phyloP scores from a whole-genome alignment of 73 alveolate species.

The Paramecium sexaurelia region DNA sequence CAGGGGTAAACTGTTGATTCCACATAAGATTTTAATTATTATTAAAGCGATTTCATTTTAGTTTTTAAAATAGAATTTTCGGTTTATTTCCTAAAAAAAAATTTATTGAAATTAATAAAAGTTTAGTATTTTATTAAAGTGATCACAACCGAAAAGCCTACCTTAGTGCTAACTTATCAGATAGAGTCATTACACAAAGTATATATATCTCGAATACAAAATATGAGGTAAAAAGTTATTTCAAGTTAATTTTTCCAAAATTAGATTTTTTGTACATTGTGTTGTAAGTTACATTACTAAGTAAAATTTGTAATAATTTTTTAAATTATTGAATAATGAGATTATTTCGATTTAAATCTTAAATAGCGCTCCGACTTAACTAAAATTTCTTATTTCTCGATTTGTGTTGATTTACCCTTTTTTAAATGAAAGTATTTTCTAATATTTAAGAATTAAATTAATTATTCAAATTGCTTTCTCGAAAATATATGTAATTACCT shows the following conservation, averaged over 20 bases:
- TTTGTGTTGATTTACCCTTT: neutral
- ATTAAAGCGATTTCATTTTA: neutral
- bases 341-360: neutral
- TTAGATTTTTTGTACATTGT: neutral
- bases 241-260: neutral
- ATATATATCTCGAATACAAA: neutral
- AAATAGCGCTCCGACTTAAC: neutral
- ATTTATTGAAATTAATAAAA: neutral
- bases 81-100: slow-evolving; percentile 1
- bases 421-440: neutral
- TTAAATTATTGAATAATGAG: neutral
- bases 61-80: neutral
- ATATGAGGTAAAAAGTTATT: neutral
- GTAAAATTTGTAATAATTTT: neutral
- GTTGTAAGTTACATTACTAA: neutral
- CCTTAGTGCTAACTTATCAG: neutral
- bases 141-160: neutral
- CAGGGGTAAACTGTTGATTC: neutral
- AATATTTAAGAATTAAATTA: neutral
- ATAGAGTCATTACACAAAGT: neutral
- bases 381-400: neutral
- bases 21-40: neutral
- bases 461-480: neutral
- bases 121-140: neutral
- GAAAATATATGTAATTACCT: no score